A percentile compares a stretch with the other conserved stretches of the same genome.
Conservation (phyloP, 768 basidiomycete genomes). For the Lentinula lateritia region DNA sequence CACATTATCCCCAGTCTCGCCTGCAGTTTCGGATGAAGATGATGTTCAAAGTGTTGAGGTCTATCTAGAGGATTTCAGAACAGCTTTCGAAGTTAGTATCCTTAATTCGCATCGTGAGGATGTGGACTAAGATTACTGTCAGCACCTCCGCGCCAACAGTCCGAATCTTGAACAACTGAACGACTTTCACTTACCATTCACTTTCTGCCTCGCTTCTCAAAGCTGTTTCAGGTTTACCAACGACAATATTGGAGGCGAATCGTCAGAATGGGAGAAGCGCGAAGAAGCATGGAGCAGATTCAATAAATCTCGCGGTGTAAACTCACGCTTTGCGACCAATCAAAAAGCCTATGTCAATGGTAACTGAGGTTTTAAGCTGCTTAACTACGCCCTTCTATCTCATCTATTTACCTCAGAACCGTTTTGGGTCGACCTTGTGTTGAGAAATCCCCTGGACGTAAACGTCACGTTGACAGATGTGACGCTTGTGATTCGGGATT, state of each 20-base stretch:
- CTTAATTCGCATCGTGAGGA: neutral
- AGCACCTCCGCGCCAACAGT: neutral
- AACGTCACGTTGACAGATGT: slow-evolving; percentile 66
- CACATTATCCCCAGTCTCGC: slow-evolving; percentile 4
- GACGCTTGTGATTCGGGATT: slow-evolving; percentile 47
- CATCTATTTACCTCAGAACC: slow-evolving; percentile 38
- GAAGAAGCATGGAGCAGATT: slow-evolving; percentile 64
- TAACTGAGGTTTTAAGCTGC: slow-evolving; percentile 21
- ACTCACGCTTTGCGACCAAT: slow-evolving; percentile 45
- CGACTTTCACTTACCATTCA: slow-evolving; percentile 58
- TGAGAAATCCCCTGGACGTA: slow-evolving; percentile 69
- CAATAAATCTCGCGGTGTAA: slow-evolving; percentile 49
- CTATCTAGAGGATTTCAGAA: slow-evolving; percentile 81
- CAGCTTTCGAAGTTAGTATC: slow-evolving; percentile 69
- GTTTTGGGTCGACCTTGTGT: slow-evolving; percentile 70
- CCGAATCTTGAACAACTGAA: neutral
- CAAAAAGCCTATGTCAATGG: slow-evolving; percentile 63
- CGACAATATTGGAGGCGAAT: slow-evolving; percentile 38
- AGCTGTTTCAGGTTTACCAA: slow-evolving; percentile 55
- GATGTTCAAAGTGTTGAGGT: slow-evolving; percentile 53
- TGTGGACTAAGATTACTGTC: neutral
- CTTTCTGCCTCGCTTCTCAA: slow-evolving; percentile 53
- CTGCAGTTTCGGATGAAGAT: slow-evolving; percentile 10
- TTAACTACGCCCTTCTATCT: neutral
- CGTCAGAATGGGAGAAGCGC: slow-evolving; percentile 52